Percentiles rank a stretch among this genome's conserved stretches.
These are phyloP conservation scores for Botrytis deweyae DNA, from an alignment of 2,329 filamentous ascomycete species.

Conservation along the genomic window DNA sequence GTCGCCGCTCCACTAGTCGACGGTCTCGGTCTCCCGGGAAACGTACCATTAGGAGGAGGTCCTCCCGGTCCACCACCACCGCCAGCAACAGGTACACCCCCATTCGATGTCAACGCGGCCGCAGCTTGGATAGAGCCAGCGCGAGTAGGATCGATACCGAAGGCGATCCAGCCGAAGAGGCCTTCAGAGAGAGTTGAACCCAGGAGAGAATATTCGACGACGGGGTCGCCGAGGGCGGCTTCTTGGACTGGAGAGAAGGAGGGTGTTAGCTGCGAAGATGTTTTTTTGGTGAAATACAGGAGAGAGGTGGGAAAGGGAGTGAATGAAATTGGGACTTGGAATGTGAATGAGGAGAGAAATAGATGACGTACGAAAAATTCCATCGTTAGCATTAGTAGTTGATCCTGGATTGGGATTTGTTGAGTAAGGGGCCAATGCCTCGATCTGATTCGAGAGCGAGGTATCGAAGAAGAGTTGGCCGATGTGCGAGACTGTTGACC, in stretches of 20 bases:
- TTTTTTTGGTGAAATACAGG: too few species aligned
- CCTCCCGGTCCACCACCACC: slow-evolving; percentile 4
- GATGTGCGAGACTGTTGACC: slow-evolving; percentile 55
- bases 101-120: neutral
- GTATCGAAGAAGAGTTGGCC: slow-evolving; percentile 67
- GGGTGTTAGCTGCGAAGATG: neutral
- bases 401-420: slow-evolving; percentile 46
- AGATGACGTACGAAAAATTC: neutral
- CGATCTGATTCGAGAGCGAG: slow-evolving; percentile 52
- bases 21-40: neutral
- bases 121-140: neutral
- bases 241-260: neutral
- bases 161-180: slow-evolving; percentile 50
- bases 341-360: too few species aligned
- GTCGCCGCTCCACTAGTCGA: neutral
- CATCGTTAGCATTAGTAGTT: slow-evolving; percentile 51
- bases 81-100: neutral
- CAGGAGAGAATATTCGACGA: slow-evolving; percentile 54
- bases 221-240: slow-evolving; percentile 43
- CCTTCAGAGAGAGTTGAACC: slow-evolving; percentile 50
- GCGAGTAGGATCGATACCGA: slow-evolving; percentile 44
- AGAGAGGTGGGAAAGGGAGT: too few species aligned
- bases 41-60: slow-evolving; percentile 7
- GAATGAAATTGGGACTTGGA: too few species aligned
- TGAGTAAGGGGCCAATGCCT: slow-evolving; percentile 48